These are phyloP conservation scores for Umbelopsis sp. DNA, from an alignment of 192 early-diverging fungal species.

Conservation along the genomic window DNA sequence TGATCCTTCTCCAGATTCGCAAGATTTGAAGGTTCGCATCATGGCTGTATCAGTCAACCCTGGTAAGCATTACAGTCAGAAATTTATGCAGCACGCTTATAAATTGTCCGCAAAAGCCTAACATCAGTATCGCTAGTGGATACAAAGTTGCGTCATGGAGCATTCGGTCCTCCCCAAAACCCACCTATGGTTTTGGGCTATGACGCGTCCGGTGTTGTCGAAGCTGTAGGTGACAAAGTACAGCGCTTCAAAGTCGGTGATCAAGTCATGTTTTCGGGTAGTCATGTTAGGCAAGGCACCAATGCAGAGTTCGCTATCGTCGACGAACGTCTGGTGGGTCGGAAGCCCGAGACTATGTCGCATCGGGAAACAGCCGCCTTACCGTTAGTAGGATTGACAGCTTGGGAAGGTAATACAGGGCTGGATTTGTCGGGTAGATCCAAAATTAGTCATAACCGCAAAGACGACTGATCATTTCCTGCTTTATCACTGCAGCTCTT, in stretches of 20 bases:
- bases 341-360: slow-evolving; percentile 8
- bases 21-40: slow-evolving; percentile 1
- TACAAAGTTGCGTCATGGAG: neutral
- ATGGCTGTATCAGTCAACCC: slow-evolving; percentile 10
- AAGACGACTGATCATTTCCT: neutral
- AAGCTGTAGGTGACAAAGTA: neutral
- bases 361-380: neutral
- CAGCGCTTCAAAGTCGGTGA: slow-evolving; percentile 11
- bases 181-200: slow-evolving; percentile 4
- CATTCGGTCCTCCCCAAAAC: neutral
- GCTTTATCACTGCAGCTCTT: neutral
- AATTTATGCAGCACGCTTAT: neutral
- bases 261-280: neutral
- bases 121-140: neutral
- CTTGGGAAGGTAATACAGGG: slow-evolving; percentile 18
- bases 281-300: neutral
- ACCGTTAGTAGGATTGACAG: slow-evolving; percentile 8
- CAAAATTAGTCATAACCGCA: neutral
- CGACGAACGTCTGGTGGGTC: slow-evolving; percentile 17
- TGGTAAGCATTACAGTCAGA: neutral
- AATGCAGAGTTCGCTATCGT: neutral
- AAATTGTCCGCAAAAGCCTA: neutral
- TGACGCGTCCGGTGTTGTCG: slow-evolving; percentile 9
- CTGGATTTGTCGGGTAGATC: neutral
- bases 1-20: neutral